phyloP scores from a whole-genome alignment of 2,329 filamentous ascomycete genomes.

The Ophiocordyceps polyrhachis-furcata region DNA sequence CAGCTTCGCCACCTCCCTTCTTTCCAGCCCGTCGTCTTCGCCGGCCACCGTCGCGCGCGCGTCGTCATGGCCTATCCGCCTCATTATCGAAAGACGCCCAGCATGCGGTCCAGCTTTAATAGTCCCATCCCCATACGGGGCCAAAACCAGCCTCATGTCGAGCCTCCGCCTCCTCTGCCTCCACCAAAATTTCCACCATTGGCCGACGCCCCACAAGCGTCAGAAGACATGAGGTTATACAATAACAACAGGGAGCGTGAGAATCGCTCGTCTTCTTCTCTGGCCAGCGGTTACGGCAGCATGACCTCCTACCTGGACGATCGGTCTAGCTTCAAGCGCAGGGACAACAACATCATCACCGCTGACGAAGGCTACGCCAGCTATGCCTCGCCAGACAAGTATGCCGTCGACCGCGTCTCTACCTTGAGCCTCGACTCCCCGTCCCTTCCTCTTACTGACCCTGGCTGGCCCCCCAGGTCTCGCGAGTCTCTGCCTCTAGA shows the following conservation, averaged over 20 bases:
- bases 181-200: constrained; percentile 22
- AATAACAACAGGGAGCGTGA: constrained; percentile 7
- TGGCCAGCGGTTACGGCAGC: constrained; percentile 22
- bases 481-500: constrained; percentile 15
- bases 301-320: constrained; percentile 18
- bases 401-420: not conserved
- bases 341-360: constrained; percentile 7
- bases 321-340: constrained; percentile 13
- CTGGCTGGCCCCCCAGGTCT: constrained; percentile 12
- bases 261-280: constrained; percentile 7
- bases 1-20: not conserved
- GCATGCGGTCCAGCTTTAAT: not conserved
- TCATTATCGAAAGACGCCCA: constrained; percentile 15
- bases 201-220: constrained; percentile 12
- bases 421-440: not conserved
- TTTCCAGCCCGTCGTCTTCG: not conserved
- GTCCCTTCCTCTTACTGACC: not conserved
- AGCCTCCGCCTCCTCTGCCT: constrained; percentile 25
- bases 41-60: too few relatives aligned
- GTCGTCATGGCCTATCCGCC: constrained; percentile 19
- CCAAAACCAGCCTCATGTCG: constrained; percentile 10
- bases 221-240: constrained; percentile 3
- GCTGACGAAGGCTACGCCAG: constrained; percentile 26
- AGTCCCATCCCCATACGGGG: constrained; percentile 24
- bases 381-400: constrained; percentile 7